Percentiles rank a stretch among this genome's conserved stretches.
These are phyloP conservation scores for Alternaria infectoria DNA, from an alignment of 2,329 filamentous ascomycete genomes.

Conservation along the genomic window DNA sequence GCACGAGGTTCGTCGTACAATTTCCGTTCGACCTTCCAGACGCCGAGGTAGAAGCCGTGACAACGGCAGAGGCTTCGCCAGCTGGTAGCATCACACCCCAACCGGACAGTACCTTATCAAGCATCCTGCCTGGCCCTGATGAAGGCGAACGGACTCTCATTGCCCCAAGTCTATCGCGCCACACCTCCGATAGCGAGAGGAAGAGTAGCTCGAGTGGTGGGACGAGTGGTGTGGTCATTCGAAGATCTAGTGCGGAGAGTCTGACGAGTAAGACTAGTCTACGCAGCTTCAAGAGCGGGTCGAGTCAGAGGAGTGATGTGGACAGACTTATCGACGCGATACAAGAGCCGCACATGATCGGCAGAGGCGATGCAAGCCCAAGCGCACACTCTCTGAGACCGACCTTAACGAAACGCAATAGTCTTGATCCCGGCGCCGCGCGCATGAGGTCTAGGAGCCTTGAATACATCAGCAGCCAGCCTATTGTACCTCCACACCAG, in stretches of 20 bases:
- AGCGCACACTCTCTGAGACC: constrained; percentile 33
- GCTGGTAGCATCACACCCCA: constrained; percentile 32
- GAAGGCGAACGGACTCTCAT: constrained; percentile 68
- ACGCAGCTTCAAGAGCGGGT: constrained; percentile 55
- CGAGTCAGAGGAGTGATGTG: constrained; percentile 65
- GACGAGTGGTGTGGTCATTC: constrained; percentile 3
- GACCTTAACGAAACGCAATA: constrained; percentile 35
- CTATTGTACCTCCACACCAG: constrained; percentile 33
- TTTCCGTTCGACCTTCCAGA: constrained; percentile 74
- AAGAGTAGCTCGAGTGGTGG: background rate
- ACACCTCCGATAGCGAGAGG: constrained; percentile 21
- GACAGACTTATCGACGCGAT: constrained; percentile 76
- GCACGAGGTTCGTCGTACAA: constrained; percentile 81
- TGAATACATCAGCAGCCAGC: constrained; percentile 20
- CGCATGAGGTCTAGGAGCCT: constrained; percentile 35
- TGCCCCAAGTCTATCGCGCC: constrained; percentile 40
- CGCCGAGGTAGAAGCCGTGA: constrained; percentile 19
- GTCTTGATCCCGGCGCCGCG: constrained; percentile 18
- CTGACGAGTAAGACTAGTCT: constrained; percentile 58
- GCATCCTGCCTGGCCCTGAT: background rate
- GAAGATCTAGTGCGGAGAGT: constrained; percentile 51
- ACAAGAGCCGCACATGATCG: constrained; percentile 60
- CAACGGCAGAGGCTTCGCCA: constrained; percentile 10
- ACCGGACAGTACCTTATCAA: constrained; percentile 6
- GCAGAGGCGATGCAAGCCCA: constrained; percentile 25